Evolutionary conservation across 192 early-diverging fungal genomes (phyloP), one percentile per base, ranked within the genome.

Genomic region (Ambispora gerdemannii): DNA sequence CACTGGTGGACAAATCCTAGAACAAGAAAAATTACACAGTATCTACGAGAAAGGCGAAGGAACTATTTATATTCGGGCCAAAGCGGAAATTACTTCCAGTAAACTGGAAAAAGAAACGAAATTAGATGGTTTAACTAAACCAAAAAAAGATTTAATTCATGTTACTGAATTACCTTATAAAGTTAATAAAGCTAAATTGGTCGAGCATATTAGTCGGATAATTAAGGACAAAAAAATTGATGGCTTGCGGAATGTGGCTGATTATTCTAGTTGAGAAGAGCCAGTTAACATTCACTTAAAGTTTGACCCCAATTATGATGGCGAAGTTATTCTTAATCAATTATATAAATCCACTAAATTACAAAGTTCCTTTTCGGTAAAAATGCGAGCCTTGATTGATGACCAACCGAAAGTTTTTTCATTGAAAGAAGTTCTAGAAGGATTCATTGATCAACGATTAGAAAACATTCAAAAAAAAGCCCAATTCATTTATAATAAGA

Each of bases 391-490:
- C n/a, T 63, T 63, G 35, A 63, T 63, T 36, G 60, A 27, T 17
- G 28, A 63, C 35, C 60, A 63, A 63, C 60, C 60, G 0, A 33
- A 63, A 19, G 60, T 63, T 4, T 63, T 63, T 63, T 63, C 60
- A n/a, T 38, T 63, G 38, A 63, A 63, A 8, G 60, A 63, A 63
- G 28, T 63, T 63, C 3, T 63, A 19, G 8, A 63, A 63, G 60
- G 33, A 19, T 63, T 63, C 38, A 63, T 63, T 36, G 35, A n/a
- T 38, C 19, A 19, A 63, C 19, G 28, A 20, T 63, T 63, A 2
- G 60, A 63, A 63, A 63, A 34, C 38, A 36, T 63, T 63, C 32
- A 63, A 38, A 63, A 63, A 63, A 63, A 63, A 28, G 33, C 60
- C 35, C 60, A 35, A 34, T 63, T 63, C 38, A 63, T 63, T 63